Evolutionary conservation across 1,284 basidiomycete genomes (phyloP).

Genomic region (Vanrija humicola): DNA sequence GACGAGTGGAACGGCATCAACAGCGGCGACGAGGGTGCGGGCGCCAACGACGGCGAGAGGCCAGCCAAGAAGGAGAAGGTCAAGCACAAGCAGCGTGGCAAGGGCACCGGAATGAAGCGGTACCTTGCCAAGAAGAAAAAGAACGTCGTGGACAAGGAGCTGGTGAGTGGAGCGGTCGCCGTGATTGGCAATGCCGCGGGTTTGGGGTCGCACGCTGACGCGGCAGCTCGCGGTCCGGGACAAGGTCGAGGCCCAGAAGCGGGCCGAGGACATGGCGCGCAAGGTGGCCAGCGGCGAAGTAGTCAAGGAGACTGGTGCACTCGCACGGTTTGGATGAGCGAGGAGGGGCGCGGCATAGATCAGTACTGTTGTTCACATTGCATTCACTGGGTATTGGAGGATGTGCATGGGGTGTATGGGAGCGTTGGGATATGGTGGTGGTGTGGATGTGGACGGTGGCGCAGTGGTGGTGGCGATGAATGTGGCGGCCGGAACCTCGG

Average conservation of each 20-base stretch:
- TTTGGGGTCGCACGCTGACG: background rate
- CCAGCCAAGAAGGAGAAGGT: slow-evolving; percentile 60
- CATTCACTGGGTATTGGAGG: too few species aligned
- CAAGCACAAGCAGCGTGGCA: slow-evolving; percentile 71
- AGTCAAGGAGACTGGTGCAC: slow-evolving; percentile 33
- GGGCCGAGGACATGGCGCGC: slow-evolving; percentile 26
- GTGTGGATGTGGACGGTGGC: too few species aligned
- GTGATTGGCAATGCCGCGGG: background rate
- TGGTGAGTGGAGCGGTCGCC: slow-evolving; percentile 55
- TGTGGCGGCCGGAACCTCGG: too few species aligned
- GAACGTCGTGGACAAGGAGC: slow-evolving; percentile 83
- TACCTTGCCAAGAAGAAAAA: slow-evolving; percentile 76
- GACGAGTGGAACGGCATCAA: slow-evolving; percentile 9
- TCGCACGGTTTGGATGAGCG: slow-evolving; percentile 30
- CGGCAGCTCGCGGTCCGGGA: slow-evolving; percentile 29
- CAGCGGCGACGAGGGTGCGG: slow-evolving; percentile 37
- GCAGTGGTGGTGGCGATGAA: too few species aligned
- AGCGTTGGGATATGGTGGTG: too few species aligned
- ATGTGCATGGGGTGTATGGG: too few species aligned
- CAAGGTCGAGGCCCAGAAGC: slow-evolving; percentile 33
- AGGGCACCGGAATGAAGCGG: slow-evolving; percentile 76
- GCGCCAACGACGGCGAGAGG: slow-evolving; percentile 18
- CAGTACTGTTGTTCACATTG: background rate
- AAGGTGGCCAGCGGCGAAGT: slow-evolving; percentile 25
- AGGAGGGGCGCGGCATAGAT: slow-evolving; percentile 4